Evolutionary conservation across 202 grass and related monocot genomes (phyloP).

Genomic region (Setaria viridis): DNA sequence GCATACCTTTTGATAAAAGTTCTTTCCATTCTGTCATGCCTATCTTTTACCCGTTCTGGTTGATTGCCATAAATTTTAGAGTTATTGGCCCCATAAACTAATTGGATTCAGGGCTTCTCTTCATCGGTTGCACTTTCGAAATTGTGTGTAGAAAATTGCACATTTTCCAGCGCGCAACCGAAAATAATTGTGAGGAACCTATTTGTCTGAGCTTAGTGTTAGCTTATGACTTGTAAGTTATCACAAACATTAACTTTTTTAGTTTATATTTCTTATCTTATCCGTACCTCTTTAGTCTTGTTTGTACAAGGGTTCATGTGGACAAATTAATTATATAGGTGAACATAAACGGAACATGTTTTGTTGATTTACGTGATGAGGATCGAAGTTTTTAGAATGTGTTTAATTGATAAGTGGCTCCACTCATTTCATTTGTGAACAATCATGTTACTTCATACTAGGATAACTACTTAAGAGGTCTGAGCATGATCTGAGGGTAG

Average conservation of each 20-base stretch:
- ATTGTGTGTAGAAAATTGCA: constrained; percentile 38
- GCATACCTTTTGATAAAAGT: background rate
- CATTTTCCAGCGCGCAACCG: constrained; percentile 46
- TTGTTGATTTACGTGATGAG: background rate
- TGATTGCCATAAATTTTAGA: background rate
- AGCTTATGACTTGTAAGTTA: constrained; percentile 32
- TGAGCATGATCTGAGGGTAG: background rate
- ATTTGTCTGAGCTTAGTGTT: constrained; percentile 39
- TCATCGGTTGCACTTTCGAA: constrained; percentile 42
- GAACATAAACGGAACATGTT: background rate
- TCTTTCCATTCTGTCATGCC: background rate
- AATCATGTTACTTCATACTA: background rate
- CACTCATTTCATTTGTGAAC: background rate
- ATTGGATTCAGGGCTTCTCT: background rate
- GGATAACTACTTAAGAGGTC: background rate
- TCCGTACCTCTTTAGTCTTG: background rate
- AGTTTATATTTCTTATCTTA: background rate
- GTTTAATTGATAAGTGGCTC: background rate
- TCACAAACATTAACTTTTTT: background rate
- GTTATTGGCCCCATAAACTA: background rate
- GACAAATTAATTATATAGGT: background rate
- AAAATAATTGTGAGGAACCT: constrained; percentile 27
- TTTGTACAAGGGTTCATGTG: background rate
- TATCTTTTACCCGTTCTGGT: background rate
- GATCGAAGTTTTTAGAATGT: background rate